Conservation (phyloP, 2,329 filamentous ascomycete genomes). For the Dothideomycetes sp. region DNA sequence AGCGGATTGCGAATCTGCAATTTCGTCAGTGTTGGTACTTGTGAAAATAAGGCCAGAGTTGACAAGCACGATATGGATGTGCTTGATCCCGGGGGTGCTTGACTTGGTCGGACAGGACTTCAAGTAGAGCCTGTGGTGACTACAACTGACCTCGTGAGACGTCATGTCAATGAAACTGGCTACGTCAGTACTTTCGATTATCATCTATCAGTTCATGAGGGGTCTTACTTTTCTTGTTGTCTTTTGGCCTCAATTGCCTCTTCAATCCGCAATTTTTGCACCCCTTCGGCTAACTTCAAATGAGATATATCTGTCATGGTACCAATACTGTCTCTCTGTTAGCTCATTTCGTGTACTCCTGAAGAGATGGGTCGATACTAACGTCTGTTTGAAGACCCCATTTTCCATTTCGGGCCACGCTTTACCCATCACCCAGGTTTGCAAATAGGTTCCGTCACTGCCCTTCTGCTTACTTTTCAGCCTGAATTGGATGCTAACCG, state of each 20-base stretch:
- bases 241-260: constrained; percentile 11
- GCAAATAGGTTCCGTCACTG: constrained; percentile 9
- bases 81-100: too few species aligned
- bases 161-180: constrained; percentile 26
- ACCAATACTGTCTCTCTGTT: constrained; percentile 24
- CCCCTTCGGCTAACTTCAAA: constrained; percentile 31
- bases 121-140: constrained; percentile 5
- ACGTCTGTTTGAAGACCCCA: constrained; percentile 8
- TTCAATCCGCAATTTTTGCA: constrained; percentile 24
- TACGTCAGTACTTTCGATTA: neutral
- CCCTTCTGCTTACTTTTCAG: constrained; percentile 16
- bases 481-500: constrained; percentile 31
- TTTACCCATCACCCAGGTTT: constrained; percentile 4
- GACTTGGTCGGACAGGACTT: rapidly evolving
- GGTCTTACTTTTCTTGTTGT: constrained; percentile 6
- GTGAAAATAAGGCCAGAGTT: too few species aligned
- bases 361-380: constrained; percentile 11
- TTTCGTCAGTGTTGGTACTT: neutral
- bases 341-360: too few species aligned
- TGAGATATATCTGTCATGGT: constrained; percentile 34
- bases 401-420: neutral
- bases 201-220: neutral
- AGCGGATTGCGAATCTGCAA: constrained; percentile 13
- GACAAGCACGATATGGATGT: too few species aligned
- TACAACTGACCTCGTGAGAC: constrained; percentile 23